Evolutionary conservation across 176 grass and related monocot species (phyloP), one percentile per base, ranked within the genome.

Genomic region (Triticum turgidum): DNA sequence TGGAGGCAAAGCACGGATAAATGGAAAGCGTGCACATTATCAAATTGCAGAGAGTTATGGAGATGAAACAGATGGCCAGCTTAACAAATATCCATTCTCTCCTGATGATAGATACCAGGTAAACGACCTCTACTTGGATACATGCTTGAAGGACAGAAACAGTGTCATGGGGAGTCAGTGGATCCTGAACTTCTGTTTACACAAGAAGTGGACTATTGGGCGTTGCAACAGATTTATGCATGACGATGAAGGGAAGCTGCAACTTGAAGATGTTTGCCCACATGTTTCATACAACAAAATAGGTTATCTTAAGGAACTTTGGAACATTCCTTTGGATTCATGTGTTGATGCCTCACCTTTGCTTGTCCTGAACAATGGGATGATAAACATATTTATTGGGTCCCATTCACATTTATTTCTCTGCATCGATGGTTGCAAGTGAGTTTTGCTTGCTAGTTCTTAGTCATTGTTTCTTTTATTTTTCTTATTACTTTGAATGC

Each of bases 261-360:
- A 78, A 41, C 37, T 63, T 88, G 58, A 65, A 80, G 86, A 91
- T 91, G 74, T 82, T 51, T 86, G 78, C 62, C 58, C 87, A 64
- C 33, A 83, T 61, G 79, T 87, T 81, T 65, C 68, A 59, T 79
- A 37, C 70, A 86, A 61, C 54, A 89, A 56, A 90, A 92, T 41
- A 64, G 84, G 73, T 76, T 66, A 22, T 38, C 30, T 54, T 95
- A 37, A 79, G 82, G 82, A 93, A 83, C 81, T 94, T 76, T 98
- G 96, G 96, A 95, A 86, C 37, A 35, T 95, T 82, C 78, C 51
- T 66, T 90, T 98, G 38, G 83, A 82, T 82, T 95, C 91, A 89
- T 98, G 96, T 89, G 96, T 98, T 81, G 96, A 98, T 91, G 96
- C 96, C 37, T 98, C 96, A 89, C 93, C 96, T 84, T 90, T 98